Base-by-base conservation (phyloP, 768 basidiomycete genomes). In the Podaxis sp. region DNA sequence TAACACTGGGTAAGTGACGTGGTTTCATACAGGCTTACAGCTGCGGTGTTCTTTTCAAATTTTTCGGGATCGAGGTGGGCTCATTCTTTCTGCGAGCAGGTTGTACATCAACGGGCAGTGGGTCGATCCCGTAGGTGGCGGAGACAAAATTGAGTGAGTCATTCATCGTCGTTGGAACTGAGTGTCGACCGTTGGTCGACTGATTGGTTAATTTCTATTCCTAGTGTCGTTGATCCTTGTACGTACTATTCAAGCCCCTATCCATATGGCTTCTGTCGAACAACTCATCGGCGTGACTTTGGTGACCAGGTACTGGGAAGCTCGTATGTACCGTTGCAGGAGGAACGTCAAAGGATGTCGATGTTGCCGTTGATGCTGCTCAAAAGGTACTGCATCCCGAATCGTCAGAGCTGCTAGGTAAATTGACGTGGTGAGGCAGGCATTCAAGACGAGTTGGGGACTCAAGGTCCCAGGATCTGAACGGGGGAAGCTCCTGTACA, bases 101-200 rank as follows among this genome's bases (percentile, higher is more conserved):
- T 69, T 92, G 61, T 93, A 87, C 78, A 90, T 94, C 70, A 79
- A 84, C 69, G 87, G 87, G 66, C 71, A 90, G 73, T 93, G 83
- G 68, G 75, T 84, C 12, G 84, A 86, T 36, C 85, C 87, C n/a
- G 76, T 80, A 17, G 76, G 82, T 3, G 74, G 60, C 4, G 60
- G 76, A 1, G 81, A 77, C 17, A 83, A 82, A n/a, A 87, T 93
- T 70, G 88, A 90, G 90, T 91, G 68, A 70, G 88, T 72, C 22
- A 36, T 44, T 22, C 22, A 12, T 24, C 15, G 5, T 65, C 36
- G 22, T 24, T 38, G 42, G 11, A 51, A 12, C 3, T 22, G 22
- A 12, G 4, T 22, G 6, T 51, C n/a, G 7, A 19, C 12, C 9
- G 7, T 22, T 49, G 22, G 12, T 2, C 2, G 4, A 17, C 42